Conservation (phyloP, 1,139 yeast genomes). For the Eremothecium sinecaudum region DNA sequence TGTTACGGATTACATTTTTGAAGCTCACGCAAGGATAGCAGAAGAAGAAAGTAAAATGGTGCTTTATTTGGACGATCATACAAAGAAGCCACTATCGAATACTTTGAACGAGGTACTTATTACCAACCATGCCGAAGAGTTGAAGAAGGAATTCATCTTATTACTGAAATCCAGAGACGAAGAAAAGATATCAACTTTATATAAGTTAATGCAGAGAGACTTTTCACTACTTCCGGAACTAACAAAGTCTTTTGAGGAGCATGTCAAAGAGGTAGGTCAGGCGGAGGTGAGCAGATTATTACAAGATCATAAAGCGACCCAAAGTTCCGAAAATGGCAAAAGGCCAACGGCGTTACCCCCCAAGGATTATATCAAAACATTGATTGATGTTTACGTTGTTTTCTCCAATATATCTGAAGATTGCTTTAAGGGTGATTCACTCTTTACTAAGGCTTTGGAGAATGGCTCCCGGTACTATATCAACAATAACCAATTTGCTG, state of each 20-base stretch:
- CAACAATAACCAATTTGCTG: conserved; percentile 73
- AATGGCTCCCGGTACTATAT: conserved; percentile 81
- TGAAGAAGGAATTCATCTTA: conserved; percentile 67
- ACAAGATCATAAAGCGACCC: conserved; percentile 18
- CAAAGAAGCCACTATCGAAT: conserved; percentile 67
- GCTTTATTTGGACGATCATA: conserved; percentile 76
- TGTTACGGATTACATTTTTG: conserved; percentile 83
- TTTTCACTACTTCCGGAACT: conserved; percentile 49
- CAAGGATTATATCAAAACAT: conserved; percentile 66
- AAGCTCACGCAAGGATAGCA: conserved; percentile 69
- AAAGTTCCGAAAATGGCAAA: conserved; percentile 11
- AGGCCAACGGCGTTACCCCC: conserved; percentile 37
- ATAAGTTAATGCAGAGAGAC: conserved; percentile 55
- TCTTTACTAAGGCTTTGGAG: conserved; percentile 81
- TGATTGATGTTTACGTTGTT: conserved; percentile 52
- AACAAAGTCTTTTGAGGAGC: conserved; percentile 61
- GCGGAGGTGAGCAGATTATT: conserved; percentile 22
- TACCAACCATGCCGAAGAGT: conserved; percentile 63
- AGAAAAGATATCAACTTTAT: conserved; percentile 72
- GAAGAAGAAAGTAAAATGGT: conserved; percentile 77
- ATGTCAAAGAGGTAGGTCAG: conserved; percentile 46
- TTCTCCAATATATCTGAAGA: conserved; percentile 45
- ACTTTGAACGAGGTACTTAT: conserved; percentile 70
- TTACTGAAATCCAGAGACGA: conserved; percentile 70
- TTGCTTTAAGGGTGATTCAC: conserved; percentile 72